Evolutionary conservation across 805 yeast species (phyloP).

Genomic region (Maudiozyma barnettii): DNA sequence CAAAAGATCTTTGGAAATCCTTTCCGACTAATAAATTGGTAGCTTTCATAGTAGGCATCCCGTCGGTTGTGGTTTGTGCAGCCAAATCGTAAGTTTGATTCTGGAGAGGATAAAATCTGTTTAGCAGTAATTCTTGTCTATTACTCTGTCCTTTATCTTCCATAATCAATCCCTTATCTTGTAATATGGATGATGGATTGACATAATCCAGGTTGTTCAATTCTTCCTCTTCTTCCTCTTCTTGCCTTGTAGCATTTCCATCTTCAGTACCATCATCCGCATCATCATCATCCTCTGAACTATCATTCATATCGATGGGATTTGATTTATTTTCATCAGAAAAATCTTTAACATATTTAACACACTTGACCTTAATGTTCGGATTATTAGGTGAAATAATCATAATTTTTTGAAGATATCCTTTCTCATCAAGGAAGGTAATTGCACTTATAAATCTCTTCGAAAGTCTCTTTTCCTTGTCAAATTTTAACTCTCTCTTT

Average conservation of each 20-base stretch:
- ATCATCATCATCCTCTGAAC: constrained; percentile 7
- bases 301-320: constrained; percentile 23
- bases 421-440: constrained; percentile 36
- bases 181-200: constrained; percentile 23
- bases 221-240: constrained; percentile 2
- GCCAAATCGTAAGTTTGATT: constrained; percentile 52
- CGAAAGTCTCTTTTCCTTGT: constrained; percentile 32
- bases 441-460: constrained; percentile 43
- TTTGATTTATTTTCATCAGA: constrained; percentile 20
- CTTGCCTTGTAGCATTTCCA: neutral
- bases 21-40: constrained; percentile 43
- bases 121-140: constrained; percentile 25
- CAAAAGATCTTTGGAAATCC: constrained; percentile 41
- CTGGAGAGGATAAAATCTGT: constrained; percentile 52
- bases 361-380: constrained; percentile 40
- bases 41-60: constrained; percentile 53
- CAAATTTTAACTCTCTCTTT: constrained; percentile 47
- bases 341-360: constrained; percentile 36
- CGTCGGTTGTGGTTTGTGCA: constrained; percentile 34
- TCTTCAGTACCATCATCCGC: constrained; percentile 3
- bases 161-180: constrained; percentile 19
- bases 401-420: constrained; percentile 41
- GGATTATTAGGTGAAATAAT: constrained; percentile 40
- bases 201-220: constrained; percentile 22
- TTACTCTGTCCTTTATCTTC: constrained; percentile 11